A percentile compares a stretch with the other conserved stretches of the same genome.
Conservation (phyloP, 2,329 filamentous ascomycete species). For the Sphaerulina populicola region DNA sequence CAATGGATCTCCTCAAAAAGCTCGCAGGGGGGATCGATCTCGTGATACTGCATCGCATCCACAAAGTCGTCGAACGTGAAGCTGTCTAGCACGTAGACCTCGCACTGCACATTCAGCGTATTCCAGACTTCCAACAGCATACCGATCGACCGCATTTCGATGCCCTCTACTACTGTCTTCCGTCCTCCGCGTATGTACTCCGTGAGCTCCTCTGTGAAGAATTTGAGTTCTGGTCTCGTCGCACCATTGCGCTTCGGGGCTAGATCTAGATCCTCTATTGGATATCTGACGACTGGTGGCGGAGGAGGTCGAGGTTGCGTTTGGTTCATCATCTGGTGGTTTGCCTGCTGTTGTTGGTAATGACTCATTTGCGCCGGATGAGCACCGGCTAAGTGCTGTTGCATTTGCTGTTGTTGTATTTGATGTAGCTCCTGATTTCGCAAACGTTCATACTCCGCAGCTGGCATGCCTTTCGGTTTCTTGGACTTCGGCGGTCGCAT, state of each 20-base stretch:
- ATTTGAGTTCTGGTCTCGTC: conserved; percentile 67
- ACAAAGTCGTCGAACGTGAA: conserved; percentile 97
- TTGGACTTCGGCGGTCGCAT: conserved; percentile 22
- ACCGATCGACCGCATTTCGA: conserved; percentile 79
- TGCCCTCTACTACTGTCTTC: conserved; percentile 42
- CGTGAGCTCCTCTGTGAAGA: conserved; percentile 52
- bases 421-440: conserved; percentile 18
- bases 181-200: conserved; percentile 31
- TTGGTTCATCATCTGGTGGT: conserved; percentile 13
- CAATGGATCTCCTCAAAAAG: conserved; percentile 88
- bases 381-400: conserved; percentile 33
- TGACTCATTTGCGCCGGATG: conserved; percentile 12
- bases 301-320: conserved; percentile 45
- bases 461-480: conserved; percentile 20
- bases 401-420: conserved; percentile 20
- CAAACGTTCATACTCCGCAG: conserved; percentile 20
- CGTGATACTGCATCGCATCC: conserved; percentile 68
- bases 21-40: conserved; percentile 66
- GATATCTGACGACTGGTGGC: conserved; percentile 78
- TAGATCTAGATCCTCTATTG: conserved; percentile 86
- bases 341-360: conserved; percentile 28
- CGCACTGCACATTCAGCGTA: conserved; percentile 94
- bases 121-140: conserved; percentile 87
- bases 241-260: conserved; percentile 55
- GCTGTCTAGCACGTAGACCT: conserved; percentile 86